A percentile compares a stretch with the other conserved stretches of the same genome.
phyloP scores from a whole-genome alignment of 2,329 filamentous ascomycete genomes.

The Talaromyces sp. region DNA sequence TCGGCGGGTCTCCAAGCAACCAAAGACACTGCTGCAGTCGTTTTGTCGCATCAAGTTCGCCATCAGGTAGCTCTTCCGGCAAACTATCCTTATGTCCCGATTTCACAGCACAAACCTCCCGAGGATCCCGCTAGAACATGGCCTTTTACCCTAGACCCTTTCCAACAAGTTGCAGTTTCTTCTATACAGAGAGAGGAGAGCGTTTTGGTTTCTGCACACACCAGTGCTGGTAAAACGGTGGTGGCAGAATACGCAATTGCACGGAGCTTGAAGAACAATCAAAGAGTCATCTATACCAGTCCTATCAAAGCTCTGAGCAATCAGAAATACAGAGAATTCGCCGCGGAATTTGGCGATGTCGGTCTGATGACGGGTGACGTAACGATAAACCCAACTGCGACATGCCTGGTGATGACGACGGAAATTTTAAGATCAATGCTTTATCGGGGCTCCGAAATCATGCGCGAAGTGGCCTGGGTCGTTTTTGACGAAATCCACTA shows the following conservation, averaged over 20 bases:
- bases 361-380: constrained; percentile 99
- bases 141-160: constrained; percentile 90
- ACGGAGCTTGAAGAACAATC: constrained; percentile 93
- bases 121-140: constrained; percentile 77
- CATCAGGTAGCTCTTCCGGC: constrained; percentile 95
- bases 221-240: constrained; percentile 95
- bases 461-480: constrained; percentile 98
- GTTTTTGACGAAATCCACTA: constrained; percentile 99
- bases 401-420: constrained; percentile 97
- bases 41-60: constrained; percentile 94
- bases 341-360: constrained; percentile 91
- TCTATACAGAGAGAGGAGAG: constrained; percentile 96
- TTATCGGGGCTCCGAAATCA: constrained; percentile 96
- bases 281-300: constrained; percentile 98
- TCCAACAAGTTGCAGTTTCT: constrained; percentile 89
- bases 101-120: constrained; percentile 88
- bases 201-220: constrained; percentile 94
- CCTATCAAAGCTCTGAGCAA: constrained; percentile 98
- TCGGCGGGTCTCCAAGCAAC: constrained; percentile 62
- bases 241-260: constrained; percentile 98
- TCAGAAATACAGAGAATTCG: constrained; percentile 97
- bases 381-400: constrained; percentile 97
- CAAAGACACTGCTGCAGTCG: constrained; percentile 61
- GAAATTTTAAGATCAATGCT: constrained; percentile 99
- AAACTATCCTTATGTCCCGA: constrained; percentile 90